Conservation (phyloP, 192 early-diverging fungal species). For the Umbelopsis sp. region DNA sequence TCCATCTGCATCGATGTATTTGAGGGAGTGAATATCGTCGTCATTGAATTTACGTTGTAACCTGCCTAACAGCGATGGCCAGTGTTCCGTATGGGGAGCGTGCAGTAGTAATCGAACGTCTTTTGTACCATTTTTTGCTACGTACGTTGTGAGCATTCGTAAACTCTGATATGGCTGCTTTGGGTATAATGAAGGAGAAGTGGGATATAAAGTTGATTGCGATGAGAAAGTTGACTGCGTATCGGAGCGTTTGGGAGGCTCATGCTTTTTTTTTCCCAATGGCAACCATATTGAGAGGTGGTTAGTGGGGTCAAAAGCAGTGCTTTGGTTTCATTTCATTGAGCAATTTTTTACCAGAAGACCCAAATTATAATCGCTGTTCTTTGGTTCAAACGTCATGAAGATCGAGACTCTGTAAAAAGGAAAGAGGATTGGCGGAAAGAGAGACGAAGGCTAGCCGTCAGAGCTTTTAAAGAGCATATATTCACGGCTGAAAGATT, state of each 20-base stretch:
- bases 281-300: too few relatives aligned
- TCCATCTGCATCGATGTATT: constrained; percentile 1
- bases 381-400: neutral
- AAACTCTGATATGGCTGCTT: neutral
- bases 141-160: neutral
- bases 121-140: neutral
- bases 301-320: neutral
- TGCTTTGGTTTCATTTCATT: neutral
- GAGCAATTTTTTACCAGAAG: neutral
- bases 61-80: neutral
- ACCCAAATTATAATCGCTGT: neutral
- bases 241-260: neutral
- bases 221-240: neutral
- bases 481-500: neutral
- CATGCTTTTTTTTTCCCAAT: neutral
- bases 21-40: neutral
- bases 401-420: neutral
- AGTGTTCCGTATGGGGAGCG: neutral
- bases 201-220: neutral
- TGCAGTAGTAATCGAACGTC: neutral
- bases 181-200: neutral
- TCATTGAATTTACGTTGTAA: constrained; percentile 3
- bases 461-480: too few relatives aligned
- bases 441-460: neutral
- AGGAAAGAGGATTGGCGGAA: neutral